Percentiles rank a stretch among this genome's conserved stretches.
phyloP scores from a whole-genome alignment of 78 protist species.

The Chrysochromulina parva region DNA sequence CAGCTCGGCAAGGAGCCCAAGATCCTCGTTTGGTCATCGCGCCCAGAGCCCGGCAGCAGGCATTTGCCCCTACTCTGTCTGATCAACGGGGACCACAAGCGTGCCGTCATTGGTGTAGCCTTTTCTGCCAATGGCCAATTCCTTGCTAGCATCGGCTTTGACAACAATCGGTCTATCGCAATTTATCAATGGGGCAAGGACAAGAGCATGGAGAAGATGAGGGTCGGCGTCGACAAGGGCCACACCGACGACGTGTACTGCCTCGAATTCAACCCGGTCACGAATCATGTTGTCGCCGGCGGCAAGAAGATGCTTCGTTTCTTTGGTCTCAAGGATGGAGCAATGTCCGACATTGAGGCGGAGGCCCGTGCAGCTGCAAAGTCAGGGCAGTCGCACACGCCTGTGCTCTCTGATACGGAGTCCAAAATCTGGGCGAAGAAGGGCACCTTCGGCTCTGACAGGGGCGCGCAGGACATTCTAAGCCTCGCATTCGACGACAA shows the following conservation, averaged over 20 bases:
- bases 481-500: neutral
- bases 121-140: constrained; percentile 46
- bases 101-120: constrained; percentile 35
- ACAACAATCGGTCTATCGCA: constrained; percentile 35
- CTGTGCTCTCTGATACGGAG: neutral
- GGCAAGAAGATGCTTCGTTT: neutral
- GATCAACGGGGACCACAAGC: neutral
- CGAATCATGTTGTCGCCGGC: neutral
- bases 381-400: no score
- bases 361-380: no score
- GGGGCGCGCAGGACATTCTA: neutral
- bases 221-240: neutral
- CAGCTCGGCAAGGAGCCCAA: neutral
- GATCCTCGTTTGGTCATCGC: constrained; percentile 6
- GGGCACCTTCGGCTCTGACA: neutral
- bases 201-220: neutral
- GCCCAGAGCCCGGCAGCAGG: neutral
- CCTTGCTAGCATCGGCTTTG: constrained; percentile 54
- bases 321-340: neutral
- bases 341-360: no score
- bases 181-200: constrained; percentile 49
- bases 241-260: neutral
- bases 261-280: neutral
- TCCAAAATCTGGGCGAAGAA: neutral
- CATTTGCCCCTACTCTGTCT: no score